Conservation (phyloP, 2,329 filamentous ascomycete genomes). For the Zopfia rhizophila region DNA sequence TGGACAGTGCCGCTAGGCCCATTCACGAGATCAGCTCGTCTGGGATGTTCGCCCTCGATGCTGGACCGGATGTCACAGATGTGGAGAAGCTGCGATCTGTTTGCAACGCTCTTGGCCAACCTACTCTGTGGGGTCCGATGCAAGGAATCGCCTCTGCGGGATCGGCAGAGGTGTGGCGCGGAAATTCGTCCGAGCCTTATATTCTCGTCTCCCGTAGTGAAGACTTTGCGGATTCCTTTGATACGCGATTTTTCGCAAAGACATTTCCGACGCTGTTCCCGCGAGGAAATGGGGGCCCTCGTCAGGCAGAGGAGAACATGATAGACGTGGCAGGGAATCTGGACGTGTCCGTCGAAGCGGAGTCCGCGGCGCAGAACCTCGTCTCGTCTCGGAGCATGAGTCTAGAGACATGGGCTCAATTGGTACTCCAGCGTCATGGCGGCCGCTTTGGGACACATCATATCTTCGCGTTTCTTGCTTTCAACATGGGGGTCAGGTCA, state of each 20-base stretch:
- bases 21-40: slow-evolving; percentile 8
- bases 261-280: slow-evolving; percentile 15
- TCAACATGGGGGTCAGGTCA: slow-evolving; percentile 9
- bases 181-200: slow-evolving; percentile 7
- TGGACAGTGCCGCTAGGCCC: neutral
- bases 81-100: slow-evolving; percentile 11
- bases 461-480: slow-evolving; percentile 10
- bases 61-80: slow-evolving; percentile 3
- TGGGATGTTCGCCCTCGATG: slow-evolving; percentile 11
- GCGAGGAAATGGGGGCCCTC: slow-evolving; percentile 8
- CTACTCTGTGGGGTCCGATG: neutral
- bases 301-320: slow-evolving; percentile 10
- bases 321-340: slow-evolving; percentile 1
- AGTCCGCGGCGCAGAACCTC: neutral
- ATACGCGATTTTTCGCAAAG: slow-evolving; percentile 12
- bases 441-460: slow-evolving; percentile 4
- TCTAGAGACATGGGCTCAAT: slow-evolving; percentile 8
- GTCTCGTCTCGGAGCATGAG: slow-evolving; percentile 6
- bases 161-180: slow-evolving; percentile 5
- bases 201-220: slow-evolving; percentile 10
- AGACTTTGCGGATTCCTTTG: slow-evolving; percentile 11
- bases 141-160: neutral
- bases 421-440: slow-evolving; percentile 12
- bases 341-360: too few relatives aligned
- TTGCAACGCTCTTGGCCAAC: slow-evolving; percentile 3